phyloP scores from a whole-genome alignment of 176 grass and related monocot genomes.

The Avena sativa region DNA sequence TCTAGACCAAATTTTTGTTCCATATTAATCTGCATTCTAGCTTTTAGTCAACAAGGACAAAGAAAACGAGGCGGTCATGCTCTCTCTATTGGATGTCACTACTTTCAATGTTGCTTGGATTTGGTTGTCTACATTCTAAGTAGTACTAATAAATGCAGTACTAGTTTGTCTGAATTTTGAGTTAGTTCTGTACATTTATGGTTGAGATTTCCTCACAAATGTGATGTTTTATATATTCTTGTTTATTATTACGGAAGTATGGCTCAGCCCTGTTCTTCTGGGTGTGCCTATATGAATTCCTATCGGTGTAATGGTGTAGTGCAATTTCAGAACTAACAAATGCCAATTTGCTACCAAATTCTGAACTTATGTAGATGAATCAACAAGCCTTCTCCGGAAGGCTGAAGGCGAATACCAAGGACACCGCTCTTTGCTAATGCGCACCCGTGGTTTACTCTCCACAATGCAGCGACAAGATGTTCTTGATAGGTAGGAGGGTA shows the following conservation, averaged over 20 bases:
- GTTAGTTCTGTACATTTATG: slow-evolving; percentile 7
- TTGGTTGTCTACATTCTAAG: no score
- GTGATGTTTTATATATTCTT: background rate
- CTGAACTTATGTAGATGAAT: slow-evolving; percentile 63
- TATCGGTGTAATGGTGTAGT: background rate
- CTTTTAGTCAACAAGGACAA: no score
- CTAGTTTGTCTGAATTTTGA: no score
- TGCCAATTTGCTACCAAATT: background rate
- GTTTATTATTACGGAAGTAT: background rate
- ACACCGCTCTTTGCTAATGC: slow-evolving; percentile 71
- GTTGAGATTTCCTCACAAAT: background rate
- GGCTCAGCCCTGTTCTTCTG: background rate
- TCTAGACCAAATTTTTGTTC: no score
- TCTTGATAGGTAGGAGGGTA: slow-evolving; percentile 65
- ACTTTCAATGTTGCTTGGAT: no score
- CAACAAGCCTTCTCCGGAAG: slow-evolving; percentile 62
- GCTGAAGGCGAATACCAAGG: slow-evolving; percentile 91
- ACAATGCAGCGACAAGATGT: slow-evolving; percentile 76
- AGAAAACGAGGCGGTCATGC: no score
- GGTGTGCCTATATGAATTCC: background rate
- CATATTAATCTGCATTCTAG: no score
- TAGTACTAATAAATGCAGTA: no score
- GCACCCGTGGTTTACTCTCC: slow-evolving; percentile 72
- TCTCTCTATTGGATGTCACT: no score
- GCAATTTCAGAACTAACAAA: background rate